Evolutionary conservation across 345 rosid species (phyloP), one percentile per base, ranked within the genome.

Genomic region (Trapa incisa): DNA sequence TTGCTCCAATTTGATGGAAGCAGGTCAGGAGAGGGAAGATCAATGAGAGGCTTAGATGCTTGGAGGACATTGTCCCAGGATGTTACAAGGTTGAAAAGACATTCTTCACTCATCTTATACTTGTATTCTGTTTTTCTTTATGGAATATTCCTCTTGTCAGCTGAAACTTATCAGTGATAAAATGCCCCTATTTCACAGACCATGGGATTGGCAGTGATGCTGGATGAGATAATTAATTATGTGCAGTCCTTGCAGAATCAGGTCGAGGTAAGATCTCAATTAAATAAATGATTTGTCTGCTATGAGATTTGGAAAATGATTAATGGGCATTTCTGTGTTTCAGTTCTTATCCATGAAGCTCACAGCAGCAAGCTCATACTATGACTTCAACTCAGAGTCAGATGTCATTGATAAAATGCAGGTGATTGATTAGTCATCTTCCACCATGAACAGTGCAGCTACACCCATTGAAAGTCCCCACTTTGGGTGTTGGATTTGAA

Each of bases 331-430:
- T 70, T 69, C 22, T 74, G 22, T 12, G 48, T 54, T 67, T 64
- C 91, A 93, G 97, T 93, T 90, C 77, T 81, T 93, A 17, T 93
- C 97, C 0, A 86, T 90, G 97, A 88, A 89, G 76, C 89, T 89
- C 15, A 83, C 87, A 1, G 86, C 86, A 70, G 96, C 96, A 67
- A 87, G 94, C 80, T 74, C 82, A 39, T 86, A 71, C 58, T 86
- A 87, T 72, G 91, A 86, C 75, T 84, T 87, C 78, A 89, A 83
- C 66, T 78, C 89, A 47, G 93, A 86, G 73, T 66, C 86, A 32
- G 89, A 89, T 69, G 87, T 66, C 61, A 66, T 87, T 6, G 96
- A 87, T 65, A 74, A 73, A 79, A 67, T 84, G 80, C 88, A 84
- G 83, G 71, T 3, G 64, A 58, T 22, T 0, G 17, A 57, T 2